Evolutionary conservation across 441 rosid genomes (phyloP), one percentile per base, ranked within the genome.

Genomic region (Syzygium malaccense): DNA sequence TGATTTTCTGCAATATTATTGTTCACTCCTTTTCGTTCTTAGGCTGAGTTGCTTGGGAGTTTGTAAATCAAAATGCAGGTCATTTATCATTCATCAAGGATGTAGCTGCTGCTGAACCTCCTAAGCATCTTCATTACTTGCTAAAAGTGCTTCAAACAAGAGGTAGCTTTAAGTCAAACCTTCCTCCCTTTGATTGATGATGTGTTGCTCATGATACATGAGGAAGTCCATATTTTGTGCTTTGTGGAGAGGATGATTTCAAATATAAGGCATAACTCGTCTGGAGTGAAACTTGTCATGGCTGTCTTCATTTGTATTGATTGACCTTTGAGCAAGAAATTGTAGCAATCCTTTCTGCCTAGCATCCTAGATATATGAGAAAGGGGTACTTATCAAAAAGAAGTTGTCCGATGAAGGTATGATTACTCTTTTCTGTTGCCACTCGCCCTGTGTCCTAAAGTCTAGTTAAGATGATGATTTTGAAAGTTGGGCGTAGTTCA

Each of bases 101-200:
- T 41, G 91, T 96, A 84, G 98, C 97, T 75, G 95, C 92, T 85
- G 88, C 95, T 90, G 89, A 94, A 90, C 96, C 97, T 92, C 99
- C 99, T 58, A 91, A 88, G 93, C 93, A 95, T 92, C 90, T 97
- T 90, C 88, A 89, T 91, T 91, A 93, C 68, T 90, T 95, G 86
- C 89, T 96, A 86, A 94, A 88, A 49, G 92, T 96, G 88, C 97
- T 95, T 89, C 94, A 58, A 87, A 91, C 93, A 78, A 95, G 92
- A 94, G 98, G 98, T 96, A 86, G 55, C 66, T 41, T 12, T 26
- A 10, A 32, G 45, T 66, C 28, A 26, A 54, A 87, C 17, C 51
- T 51, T 55, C 11, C 79, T 68, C 48, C 48, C 48, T 68, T 11
- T 13, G 49, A 71, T 71, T 71, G 80, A 71, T 32, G 41, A 68